Evolutionary conservation across 73 alveolate genomes (phyloP), one percentile per base, ranked within the genome.

Genomic region (Stentor roeselii): DNA sequence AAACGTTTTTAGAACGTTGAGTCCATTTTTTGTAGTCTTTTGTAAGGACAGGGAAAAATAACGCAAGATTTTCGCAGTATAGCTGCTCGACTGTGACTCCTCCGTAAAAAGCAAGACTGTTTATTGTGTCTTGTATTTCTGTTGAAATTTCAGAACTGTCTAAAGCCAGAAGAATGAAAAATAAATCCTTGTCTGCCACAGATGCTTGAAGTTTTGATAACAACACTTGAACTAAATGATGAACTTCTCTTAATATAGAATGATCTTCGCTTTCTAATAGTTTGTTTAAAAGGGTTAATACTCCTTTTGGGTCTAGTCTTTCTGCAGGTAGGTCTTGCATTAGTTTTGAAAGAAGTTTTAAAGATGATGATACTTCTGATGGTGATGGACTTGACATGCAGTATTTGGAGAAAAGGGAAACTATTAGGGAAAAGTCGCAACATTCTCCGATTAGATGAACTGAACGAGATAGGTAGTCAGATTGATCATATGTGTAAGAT

Each of bases 81-180:
- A 67, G 80, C 11, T 67, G 42, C 11, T 21, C 15, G 11, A 67
- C 80, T 27, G 50, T 21, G 27, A 67, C 15, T 34, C 80, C 80
- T 21, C 80, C n/a, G 34, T 67, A 67, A 1, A 21, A 15, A 30
- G 80, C 80, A 15, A 34, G 21, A 27, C 11, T 67, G 21, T 32
- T 40, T 21, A 67, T n/a, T 67, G 80, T 67, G 21, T n/a, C 14
- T 67, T 67, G 80, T 1, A 67, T 32, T 67, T 21, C n/a, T 67
- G n/a, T 21, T 67, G n/a, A 32, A 0, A 50, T 50, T 11, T 15
- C 11, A 30, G 80, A 67, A 2, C 21, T 30, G 11, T 67, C 80
- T 21, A 67, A 32, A n/a, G 34, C 11, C 34, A 67, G 34, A 67
- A 67, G 80, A 1, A 27, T 27, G 14, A 11, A 32, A 32, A 67